phyloP scores from a whole-genome alignment of 805 yeast genomes.

The Zygotorulaspora sp. region DNA sequence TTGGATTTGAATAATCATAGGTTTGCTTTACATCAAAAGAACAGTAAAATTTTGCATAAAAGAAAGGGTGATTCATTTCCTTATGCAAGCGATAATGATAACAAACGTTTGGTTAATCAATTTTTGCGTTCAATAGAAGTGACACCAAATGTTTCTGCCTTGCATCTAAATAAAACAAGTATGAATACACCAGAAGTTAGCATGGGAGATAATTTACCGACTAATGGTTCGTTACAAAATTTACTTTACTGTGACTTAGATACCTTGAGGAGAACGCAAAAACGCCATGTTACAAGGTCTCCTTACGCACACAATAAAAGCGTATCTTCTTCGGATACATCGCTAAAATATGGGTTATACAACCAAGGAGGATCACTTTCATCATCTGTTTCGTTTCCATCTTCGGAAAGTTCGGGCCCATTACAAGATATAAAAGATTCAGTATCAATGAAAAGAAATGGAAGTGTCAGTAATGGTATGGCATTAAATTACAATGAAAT shows the following conservation, averaged over 20 bases:
- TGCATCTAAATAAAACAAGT: neutral
- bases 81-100: conserved; percentile 14
- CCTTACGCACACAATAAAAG: conserved; percentile 5
- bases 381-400: conserved; percentile 11
- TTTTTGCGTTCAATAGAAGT: conserved; percentile 26
- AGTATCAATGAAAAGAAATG: conserved; percentile 2
- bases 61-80: conserved; percentile 11
- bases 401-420: conserved; percentile 12
- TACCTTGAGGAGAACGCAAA: conserved; percentile 3
- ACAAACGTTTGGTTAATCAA: conserved; percentile 28
- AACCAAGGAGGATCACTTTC: conserved; percentile 8
- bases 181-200: neutral
- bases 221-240: conserved; percentile 22
- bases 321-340: conserved; percentile 11
- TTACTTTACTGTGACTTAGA: conserved; percentile 24
- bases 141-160: neutral
- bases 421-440: conserved; percentile 9
- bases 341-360: conserved; percentile 9
- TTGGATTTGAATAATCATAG: neutral
- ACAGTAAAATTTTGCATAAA: conserved; percentile 2
- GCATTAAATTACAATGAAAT: conserved; percentile 20
- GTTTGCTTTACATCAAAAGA: neutral
- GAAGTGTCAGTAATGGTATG: conserved; percentile 7
- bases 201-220: conserved; percentile 3
- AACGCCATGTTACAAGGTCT: conserved; percentile 3